Percentiles rank a stretch among this genome's conserved stretches.
Evolutionary conservation across 1,284 basidiomycete genomes (phyloP).

Genomic region (Marasmius sp.): DNA sequence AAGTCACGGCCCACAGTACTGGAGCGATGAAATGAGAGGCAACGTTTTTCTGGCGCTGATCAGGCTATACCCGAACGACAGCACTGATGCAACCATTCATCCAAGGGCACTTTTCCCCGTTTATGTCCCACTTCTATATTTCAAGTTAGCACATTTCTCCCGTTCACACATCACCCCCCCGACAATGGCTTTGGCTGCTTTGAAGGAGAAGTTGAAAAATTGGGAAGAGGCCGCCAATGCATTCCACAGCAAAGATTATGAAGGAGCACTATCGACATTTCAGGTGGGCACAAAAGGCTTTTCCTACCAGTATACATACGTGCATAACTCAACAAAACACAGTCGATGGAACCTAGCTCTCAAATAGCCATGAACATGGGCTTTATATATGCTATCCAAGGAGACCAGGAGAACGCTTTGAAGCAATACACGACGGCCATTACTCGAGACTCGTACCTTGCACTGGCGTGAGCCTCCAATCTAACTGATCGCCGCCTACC

Average conservation of each 20-base stretch:
- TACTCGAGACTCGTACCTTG: slow-evolving; percentile 56
- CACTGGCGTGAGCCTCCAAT: slow-evolving; percentile 46
- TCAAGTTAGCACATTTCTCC: background rate
- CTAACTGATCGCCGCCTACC: background rate
- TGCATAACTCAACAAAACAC: background rate
- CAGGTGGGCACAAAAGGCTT: slow-evolving; percentile 27
- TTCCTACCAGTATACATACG: background rate
- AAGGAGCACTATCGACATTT: slow-evolving; percentile 51
- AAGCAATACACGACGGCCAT: slow-evolving; percentile 53
- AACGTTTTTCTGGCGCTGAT: no score
- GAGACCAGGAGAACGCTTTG: slow-evolving; percentile 55
- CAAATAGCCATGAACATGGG: slow-evolving; percentile 67
- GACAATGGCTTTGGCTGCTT: slow-evolving; percentile 9
- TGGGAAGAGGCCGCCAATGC: slow-evolving; percentile 60
- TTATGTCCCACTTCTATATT: background rate
- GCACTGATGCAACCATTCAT: background rate
- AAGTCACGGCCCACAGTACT: background rate
- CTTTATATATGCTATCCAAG: slow-evolving; percentile 59
- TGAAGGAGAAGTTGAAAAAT: slow-evolving; percentile 46
- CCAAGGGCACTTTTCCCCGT: background rate
- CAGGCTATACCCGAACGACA: no score
- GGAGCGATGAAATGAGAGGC: no score
- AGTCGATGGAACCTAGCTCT: slow-evolving; percentile 53
- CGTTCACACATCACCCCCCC: background rate
- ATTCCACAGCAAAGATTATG: slow-evolving; percentile 56